Percentiles rank a stretch among this genome's conserved stretches.
Conservation (phyloP, 495 filamentous ascomycete genomes). For the Penicillium coprophilum region DNA sequence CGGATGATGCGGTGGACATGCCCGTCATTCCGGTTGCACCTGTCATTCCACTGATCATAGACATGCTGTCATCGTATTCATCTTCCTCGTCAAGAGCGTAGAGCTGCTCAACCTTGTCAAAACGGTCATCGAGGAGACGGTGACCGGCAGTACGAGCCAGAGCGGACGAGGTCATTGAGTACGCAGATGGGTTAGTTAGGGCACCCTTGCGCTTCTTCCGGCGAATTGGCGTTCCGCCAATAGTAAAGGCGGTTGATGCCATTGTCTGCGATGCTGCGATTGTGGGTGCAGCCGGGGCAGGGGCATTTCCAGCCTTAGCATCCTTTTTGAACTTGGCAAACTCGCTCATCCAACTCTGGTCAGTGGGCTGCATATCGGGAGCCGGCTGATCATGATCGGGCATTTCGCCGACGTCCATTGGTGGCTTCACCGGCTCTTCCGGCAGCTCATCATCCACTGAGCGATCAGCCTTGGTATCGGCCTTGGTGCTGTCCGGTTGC, state of each 20-base stretch:
- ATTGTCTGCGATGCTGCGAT: slow-evolving; percentile 58
- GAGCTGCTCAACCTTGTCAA: slow-evolving; percentile 83
- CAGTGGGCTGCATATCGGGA: slow-evolving; percentile 47
- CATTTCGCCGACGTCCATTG: slow-evolving; percentile 38
- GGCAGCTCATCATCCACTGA: slow-evolving; percentile 10
- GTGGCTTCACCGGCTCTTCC: not conserved
- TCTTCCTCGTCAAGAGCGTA: slow-evolving; percentile 78
- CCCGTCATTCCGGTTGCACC: slow-evolving; percentile 44
- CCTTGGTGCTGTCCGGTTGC: slow-evolving; percentile 42
- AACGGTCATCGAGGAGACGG: slow-evolving; percentile 80
- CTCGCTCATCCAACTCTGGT: slow-evolving; percentile 80
- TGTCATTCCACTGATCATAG: slow-evolving; percentile 55
- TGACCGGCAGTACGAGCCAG: slow-evolving; percentile 87
- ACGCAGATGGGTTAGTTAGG: slow-evolving; percentile 80
- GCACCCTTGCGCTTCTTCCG: slow-evolving; percentile 90
- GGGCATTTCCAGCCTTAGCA: slow-evolving; percentile 49
- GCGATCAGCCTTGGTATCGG: slow-evolving; percentile 23
- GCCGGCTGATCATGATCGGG: slow-evolving; percentile 46
- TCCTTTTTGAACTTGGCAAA: slow-evolving; percentile 89
- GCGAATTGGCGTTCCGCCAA: slow-evolving; percentile 66
- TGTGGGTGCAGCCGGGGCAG: slow-evolving; percentile 39
- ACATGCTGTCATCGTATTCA: slow-evolving; percentile 53
- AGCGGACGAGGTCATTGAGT: slow-evolving; percentile 96
- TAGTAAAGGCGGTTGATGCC: slow-evolving; percentile 74
- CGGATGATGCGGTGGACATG: slow-evolving; percentile 48